Evolutionary conservation across 345 rosid species (phyloP), one percentile per base, ranked within the genome.

Genomic region (Gossypium turneri): DNA sequence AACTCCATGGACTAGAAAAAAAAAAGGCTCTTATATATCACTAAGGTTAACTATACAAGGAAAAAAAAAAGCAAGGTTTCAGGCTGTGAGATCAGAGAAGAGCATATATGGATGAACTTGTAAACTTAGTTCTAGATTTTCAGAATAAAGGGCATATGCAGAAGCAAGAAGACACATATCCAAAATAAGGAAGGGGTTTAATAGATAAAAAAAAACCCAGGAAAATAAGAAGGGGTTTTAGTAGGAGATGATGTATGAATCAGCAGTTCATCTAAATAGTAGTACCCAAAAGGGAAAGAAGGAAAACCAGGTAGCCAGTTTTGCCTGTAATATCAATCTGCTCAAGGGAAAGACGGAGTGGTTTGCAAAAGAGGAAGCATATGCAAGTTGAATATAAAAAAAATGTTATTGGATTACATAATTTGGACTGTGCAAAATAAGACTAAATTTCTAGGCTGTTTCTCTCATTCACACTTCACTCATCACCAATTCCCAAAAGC

Each of bases 1-100:
- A 81, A 73, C 77, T 75, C 81, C 73, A 79, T 85, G 69, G 59
- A 60, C 65, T 60, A 60, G 65, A 27, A 6, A 59, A 58, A 19
- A 71, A 58, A 22, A 29, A 34, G 38, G 41, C 41, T 34, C 41
- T 34, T 34, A 1, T 34, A 4, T 34, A 34, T 34, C 41, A 34
- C 41, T 34, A 34, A 34, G 41, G 41, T 34, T 34, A 34, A 34
- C 41, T 34, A 34, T 34, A 34, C 41, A 34, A 34, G 41, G 41
- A 34, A 34, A 34, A 60, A 5, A 58, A 57, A 7, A 71, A 58
- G 44, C 16, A 58, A 24, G 38, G 25, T 19, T 20, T 20, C 24
- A 34, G 41, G 41, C 41, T 34, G 7, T 34, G 41, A 5, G 41
- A 34, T 34, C 7, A 34, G 41, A 34, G 56, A 52, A 17, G 22